Evolutionary conservation across 495 filamentous ascomycete genomes (phyloP).

Genomic region (Apodospora peruviana): DNA sequence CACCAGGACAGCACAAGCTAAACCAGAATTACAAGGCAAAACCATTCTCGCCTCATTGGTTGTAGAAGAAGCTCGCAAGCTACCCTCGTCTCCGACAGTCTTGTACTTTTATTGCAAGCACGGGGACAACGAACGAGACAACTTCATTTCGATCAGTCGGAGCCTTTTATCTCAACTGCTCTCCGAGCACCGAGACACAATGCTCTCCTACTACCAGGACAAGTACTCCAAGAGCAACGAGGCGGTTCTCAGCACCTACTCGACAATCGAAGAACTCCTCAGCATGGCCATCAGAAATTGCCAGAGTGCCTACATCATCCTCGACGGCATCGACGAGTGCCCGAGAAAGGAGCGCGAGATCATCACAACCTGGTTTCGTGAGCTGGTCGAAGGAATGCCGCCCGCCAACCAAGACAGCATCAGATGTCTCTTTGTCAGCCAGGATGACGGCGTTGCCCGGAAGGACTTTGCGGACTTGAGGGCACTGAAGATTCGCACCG

Average conservation of each 20-base stretch:
- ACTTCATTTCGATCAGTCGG: neutral
- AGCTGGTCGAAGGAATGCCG: neutral
- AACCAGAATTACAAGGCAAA: too few species aligned
- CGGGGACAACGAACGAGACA: neutral
- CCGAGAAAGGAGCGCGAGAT: neutral
- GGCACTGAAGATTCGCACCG: neutral
- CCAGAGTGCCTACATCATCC: neutral
- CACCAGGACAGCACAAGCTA: too few species aligned
- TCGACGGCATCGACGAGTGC: constrained; percentile 5
- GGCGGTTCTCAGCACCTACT: neutral
- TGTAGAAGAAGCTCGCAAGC: neutral
- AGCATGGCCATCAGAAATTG: neutral
- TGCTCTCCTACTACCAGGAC: neutral
- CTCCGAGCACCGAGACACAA: neutral
- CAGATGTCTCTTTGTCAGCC: constrained; percentile 5
- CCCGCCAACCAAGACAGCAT: neutral
- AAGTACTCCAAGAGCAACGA: neutral
- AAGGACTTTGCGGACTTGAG: neutral
- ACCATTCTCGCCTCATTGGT: constrained; percentile 2
- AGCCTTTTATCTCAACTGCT: neutral
- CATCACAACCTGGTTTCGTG: neutral
- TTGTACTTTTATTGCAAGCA: constrained; percentile 5
- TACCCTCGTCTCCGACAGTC: neutral
- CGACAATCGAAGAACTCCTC: neutral
- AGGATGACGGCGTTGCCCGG: constrained; percentile 1